These are phyloP conservation scores for Russula virescens DNA, from an alignment of 768 basidiomycete genomes.

Conservation along the genomic window DNA sequence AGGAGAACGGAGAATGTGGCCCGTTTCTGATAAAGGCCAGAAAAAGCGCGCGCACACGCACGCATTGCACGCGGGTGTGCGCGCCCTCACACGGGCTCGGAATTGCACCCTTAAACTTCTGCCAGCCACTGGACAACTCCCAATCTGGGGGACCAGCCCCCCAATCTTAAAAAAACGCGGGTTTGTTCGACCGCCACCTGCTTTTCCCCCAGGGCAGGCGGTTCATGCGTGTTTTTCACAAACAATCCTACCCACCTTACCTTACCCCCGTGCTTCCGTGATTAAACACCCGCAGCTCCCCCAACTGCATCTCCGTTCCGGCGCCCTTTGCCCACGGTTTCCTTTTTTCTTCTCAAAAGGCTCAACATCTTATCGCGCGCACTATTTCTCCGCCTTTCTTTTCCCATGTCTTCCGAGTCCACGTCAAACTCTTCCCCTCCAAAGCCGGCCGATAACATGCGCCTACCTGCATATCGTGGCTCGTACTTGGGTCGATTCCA, in stretches of 20 bases:
- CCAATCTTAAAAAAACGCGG: background rate
- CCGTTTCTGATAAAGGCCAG: background rate
- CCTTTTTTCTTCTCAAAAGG: background rate
- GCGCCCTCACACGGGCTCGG: background rate
- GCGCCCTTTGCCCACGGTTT: constrained; percentile 13
- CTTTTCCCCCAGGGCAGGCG: constrained; percentile 3
- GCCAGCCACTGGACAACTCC: background rate
- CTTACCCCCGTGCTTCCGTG: background rate
- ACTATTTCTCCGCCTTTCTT: background rate
- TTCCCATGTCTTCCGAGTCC: constrained; percentile 5
- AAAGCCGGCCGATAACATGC: constrained; percentile 10
- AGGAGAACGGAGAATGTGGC: no score
- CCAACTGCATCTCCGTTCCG: background rate
- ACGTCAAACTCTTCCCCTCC: background rate
- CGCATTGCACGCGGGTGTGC: no score
- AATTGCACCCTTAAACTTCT: constrained; percentile 7
- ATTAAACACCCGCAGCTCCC: background rate
- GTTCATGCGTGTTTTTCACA: background rate
- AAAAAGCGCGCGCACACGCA: background rate
- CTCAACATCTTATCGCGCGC: background rate
- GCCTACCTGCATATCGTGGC: constrained; percentile 19
- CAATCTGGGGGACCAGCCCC: constrained; percentile 6
- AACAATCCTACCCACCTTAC: no score
- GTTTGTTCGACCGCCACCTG: background rate
- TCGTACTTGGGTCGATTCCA: constrained; percentile 21